A percentile compares a stretch with the other conserved stretches of the same genome.
Evolutionary conservation across 371 early-diverging fungal genomes (phyloP).

Genomic region (Coemansia linderi): DNA sequence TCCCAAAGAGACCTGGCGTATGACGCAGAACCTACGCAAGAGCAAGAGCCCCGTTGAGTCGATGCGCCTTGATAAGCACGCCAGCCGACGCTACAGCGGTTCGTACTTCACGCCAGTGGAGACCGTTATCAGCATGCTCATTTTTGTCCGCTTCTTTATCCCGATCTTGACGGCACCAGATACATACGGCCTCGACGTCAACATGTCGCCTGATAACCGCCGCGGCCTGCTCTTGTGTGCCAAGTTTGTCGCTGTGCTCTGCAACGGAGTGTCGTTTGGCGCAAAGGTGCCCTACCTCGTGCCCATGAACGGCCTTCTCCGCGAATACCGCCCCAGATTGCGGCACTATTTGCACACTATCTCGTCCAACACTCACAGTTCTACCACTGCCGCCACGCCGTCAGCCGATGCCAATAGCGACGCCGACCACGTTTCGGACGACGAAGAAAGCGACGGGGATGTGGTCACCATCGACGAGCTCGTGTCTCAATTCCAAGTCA

Average conservation of each 20-base stretch:
- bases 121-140: constrained; percentile 63
- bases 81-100: constrained; percentile 39
- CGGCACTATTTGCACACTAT: constrained; percentile 45
- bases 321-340: constrained; percentile 56
- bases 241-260: constrained; percentile 65
- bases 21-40: constrained; percentile 35
- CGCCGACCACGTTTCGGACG: not conserved
- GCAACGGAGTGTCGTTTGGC: constrained; percentile 70
- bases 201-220: constrained; percentile 54
- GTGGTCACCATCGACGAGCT: constrained; percentile 46
- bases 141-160: constrained; percentile 66
- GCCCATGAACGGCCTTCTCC: constrained; percentile 61
- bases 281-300: constrained; percentile 63
- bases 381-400: not conserved
- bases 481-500: constrained; percentile 43
- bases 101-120: constrained; percentile 55
- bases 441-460: constrained; percentile 16
- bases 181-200: constrained; percentile 53
- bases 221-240: constrained; percentile 66
- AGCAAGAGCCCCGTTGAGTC: constrained; percentile 23
- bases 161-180: constrained; percentile 67
- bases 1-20: constrained; percentile 33
- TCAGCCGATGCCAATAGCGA: not conserved
- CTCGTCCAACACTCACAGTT: constrained; percentile 16
- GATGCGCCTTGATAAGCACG: constrained; percentile 26